Evolutionary conservation across 2,329 filamentous ascomycete species (phyloP).

Genomic region (Diaporthe humulicola): DNA sequence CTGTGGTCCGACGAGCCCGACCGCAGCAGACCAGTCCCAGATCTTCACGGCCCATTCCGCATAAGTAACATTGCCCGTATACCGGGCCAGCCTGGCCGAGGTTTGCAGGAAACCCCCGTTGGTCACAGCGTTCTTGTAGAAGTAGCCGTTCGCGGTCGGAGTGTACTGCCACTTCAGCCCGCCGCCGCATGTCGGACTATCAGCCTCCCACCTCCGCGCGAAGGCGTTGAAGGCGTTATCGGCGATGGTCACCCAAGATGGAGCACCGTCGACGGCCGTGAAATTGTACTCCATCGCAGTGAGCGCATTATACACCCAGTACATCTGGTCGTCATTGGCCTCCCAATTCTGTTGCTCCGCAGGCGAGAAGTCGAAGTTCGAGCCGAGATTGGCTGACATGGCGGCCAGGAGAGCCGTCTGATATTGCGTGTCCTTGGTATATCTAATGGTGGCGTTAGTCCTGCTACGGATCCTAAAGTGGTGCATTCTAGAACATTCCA

Average conservation of each 20-base stretch:
- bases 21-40: slow-evolving; percentile 66
- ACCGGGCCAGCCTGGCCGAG: slow-evolving; percentile 71
- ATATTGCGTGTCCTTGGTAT: slow-evolving; percentile 80
- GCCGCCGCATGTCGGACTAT: slow-evolving; percentile 73
- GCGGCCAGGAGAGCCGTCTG: slow-evolving; percentile 76
- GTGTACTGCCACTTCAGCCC: slow-evolving; percentile 87
- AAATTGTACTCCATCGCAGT: slow-evolving; percentile 76
- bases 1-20: slow-evolving; percentile 58
- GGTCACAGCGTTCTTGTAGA: slow-evolving; percentile 61
- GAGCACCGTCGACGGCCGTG: slow-evolving; percentile 62
- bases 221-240: slow-evolving; percentile 84
- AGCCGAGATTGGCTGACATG: slow-evolving; percentile 79
- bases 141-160: slow-evolving; percentile 79
- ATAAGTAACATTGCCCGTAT: slow-evolving; percentile 75
- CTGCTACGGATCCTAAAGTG: no score
- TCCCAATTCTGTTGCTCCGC: slow-evolving; percentile 74
- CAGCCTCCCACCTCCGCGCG: slow-evolving; percentile 76
- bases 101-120: slow-evolving; percentile 64
- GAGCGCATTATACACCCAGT: slow-evolving; percentile 78
- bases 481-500: no score
- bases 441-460: no score
- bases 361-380: slow-evolving; percentile 80
- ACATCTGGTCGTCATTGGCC: slow-evolving; percentile 80
- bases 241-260: slow-evolving; percentile 78
- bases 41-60: slow-evolving; percentile 68